Evolutionary conservation across 1,284 basidiomycete genomes (phyloP).

Genomic region (Puccinia triticina): DNA sequence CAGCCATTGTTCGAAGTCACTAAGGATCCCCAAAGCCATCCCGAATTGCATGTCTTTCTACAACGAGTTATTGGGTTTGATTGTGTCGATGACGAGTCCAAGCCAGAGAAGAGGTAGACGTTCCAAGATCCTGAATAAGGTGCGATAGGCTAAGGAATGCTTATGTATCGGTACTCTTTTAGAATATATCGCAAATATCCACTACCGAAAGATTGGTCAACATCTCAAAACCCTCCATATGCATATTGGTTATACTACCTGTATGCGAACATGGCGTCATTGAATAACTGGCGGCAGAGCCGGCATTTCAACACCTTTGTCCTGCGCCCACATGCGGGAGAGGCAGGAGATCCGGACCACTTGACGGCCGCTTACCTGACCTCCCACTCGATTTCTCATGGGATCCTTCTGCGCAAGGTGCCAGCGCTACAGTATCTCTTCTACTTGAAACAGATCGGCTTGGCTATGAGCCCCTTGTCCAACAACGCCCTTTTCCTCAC

Average conservation of each 20-base stretch:
- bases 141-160: not conserved
- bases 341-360: slow-evolving; percentile 98
- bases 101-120: slow-evolving; percentile 73
- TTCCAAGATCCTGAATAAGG: not conserved
- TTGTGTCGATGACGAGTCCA: slow-evolving; percentile 96
- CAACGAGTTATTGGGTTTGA: slow-evolving; percentile 96
- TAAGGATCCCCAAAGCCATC: slow-evolving; percentile 82
- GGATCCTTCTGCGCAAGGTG: slow-evolving; percentile 94
- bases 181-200: slow-evolving; percentile 78
- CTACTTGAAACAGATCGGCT: slow-evolving; percentile 93
- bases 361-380: slow-evolving; percentile 93
- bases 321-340: slow-evolving; percentile 92
- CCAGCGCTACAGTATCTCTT: slow-evolving; percentile 76
- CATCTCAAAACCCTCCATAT: slow-evolving; percentile 85
- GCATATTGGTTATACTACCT: slow-evolving; percentile 95
- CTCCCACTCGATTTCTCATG: slow-evolving; percentile 97
- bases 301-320: slow-evolving; percentile 99
- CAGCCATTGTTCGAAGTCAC: slow-evolving; percentile 94
- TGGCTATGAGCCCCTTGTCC: slow-evolving; percentile 96
- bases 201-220: slow-evolving; percentile 87
- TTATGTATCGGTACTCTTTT: not conserved
- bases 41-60: slow-evolving; percentile 91
- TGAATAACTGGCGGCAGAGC: slow-evolving; percentile 85
- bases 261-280: slow-evolving; percentile 91
- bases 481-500: slow-evolving; percentile 97